Base-by-base conservation (phyloP, 2,329 filamentous ascomycete species). In the Ophiosphaerella korrae region DNA sequence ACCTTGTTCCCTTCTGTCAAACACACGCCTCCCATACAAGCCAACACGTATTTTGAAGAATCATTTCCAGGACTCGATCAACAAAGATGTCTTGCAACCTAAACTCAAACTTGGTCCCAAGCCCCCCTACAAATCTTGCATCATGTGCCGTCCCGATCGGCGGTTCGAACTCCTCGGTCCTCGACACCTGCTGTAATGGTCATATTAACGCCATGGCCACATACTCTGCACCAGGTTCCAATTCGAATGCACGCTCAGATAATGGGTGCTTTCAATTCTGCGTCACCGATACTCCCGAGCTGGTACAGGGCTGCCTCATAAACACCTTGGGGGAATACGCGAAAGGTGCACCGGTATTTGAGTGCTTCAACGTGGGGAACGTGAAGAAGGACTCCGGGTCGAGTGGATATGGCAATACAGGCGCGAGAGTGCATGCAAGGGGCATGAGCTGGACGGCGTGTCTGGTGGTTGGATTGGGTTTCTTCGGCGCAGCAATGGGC, bases 181-280 rank as follows among this genome's bases (percentile, higher is more conserved):
- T 70, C 33, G 65, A 70, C 42, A 58, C 56, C 18, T 70, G 66
- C 40, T 70, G 66, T 48, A 68, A 68, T 44, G 58, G 64, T 7
- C 62, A 69, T 48, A 61, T 69, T 54, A 68, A 69, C 35, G 49
- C 56, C 7, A 56, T 68, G 16, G 48, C 46, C 12, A 63, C 57
- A 7, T 67, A 67, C 33, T 56, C 58, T 9, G 49, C 52, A 2
- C 53, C 58, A 1, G 51, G 55, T 7, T 33, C 40, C 42, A 16
- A 47, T 40, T 26, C 45, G 21, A 60, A 60, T 13, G 47, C 48
- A 5, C 50, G 52, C 16, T 40, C 55, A 32, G 45, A 52, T 2
- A 48, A 58, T 16, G 57, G 58, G 11, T 68, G 66, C 49, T 68
- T 66, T 40, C 55, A 59, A 37, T 70, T 58, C 52, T 68, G 66